Evolutionary conservation across 257 asterid species (phyloP).

Genomic region (Primulina tabacum): DNA sequence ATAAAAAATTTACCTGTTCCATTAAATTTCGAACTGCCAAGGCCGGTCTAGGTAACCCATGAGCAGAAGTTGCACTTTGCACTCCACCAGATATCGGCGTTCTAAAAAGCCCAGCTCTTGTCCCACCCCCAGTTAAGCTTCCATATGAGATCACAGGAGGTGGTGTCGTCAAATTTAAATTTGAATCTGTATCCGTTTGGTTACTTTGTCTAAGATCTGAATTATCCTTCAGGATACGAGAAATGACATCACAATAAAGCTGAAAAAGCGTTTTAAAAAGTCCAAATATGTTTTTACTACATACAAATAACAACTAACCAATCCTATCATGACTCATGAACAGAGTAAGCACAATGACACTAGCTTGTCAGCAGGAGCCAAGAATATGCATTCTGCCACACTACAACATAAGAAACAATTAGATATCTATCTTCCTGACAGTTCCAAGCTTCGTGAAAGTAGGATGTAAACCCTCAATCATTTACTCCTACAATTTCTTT

Average conservation of each 20-base stretch:
- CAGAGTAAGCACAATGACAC: conserved; percentile 4
- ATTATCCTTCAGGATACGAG: conserved; percentile 73
- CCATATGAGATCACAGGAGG: conserved; percentile 44
- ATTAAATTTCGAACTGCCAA: conserved; percentile 93
- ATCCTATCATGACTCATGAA: conserved; percentile 20
- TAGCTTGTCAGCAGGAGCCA: not conserved
- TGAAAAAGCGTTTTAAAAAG: conserved; percentile 41
- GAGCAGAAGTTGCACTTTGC: conserved; percentile 96
- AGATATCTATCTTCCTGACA: not conserved
- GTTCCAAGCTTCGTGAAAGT: not conserved
- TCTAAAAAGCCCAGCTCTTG: conserved; percentile 94
- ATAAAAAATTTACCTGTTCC: conserved; percentile 70
- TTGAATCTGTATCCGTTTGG: conserved; percentile 28
- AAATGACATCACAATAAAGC: conserved; percentile 60
- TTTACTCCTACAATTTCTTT: too few relatives aligned
- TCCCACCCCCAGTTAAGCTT: conserved; percentile 57
- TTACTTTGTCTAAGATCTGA: conserved; percentile 39
- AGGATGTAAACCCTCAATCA: too few relatives aligned
- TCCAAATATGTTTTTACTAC: conserved; percentile 44
- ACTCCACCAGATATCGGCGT: conserved; percentile 99
- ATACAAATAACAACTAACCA: conserved; percentile 30
- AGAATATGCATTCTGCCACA: not conserved
- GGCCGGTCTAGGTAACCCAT: conserved; percentile 91
- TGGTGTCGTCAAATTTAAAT: conserved; percentile 36
- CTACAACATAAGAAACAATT: conserved; percentile 5